Percentiles rank a stretch among this genome's conserved stretches.
These are phyloP conservation scores for Xylariomycetidae sp. DNA, from an alignment of 2,329 filamentous ascomycete species.

Conservation along the genomic window DNA sequence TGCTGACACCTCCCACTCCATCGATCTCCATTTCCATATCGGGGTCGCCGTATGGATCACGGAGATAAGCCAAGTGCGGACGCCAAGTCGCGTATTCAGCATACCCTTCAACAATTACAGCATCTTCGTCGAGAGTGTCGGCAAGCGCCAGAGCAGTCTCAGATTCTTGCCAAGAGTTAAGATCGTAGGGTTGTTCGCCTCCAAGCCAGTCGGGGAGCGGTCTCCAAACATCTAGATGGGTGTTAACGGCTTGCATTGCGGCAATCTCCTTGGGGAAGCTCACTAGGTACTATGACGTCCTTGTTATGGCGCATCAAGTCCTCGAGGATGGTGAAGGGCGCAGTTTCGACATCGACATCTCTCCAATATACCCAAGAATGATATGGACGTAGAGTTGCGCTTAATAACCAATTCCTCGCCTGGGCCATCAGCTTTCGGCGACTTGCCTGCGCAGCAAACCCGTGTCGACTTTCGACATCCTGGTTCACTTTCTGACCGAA, in stretches of 20 bases:
- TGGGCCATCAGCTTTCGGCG: slow-evolving; percentile 97
- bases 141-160: slow-evolving; percentile 92
- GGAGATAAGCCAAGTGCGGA: slow-evolving; percentile 91
- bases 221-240: slow-evolving; percentile 83
- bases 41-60: slow-evolving; percentile 93
- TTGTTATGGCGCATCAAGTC: slow-evolving; percentile 99
- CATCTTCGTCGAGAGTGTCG: slow-evolving; percentile 93
- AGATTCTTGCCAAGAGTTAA: slow-evolving; percentile 99
- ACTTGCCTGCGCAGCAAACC: slow-evolving; percentile 91
- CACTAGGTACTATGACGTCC: slow-evolving; percentile 97
- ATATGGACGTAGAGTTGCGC: slow-evolving; percentile 85
- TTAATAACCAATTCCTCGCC: slow-evolving; percentile 93
- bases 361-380: slow-evolving; percentile 99
- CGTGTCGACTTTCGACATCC: slow-evolving; percentile 95
- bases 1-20: slow-evolving; percentile 94
- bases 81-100: slow-evolving; percentile 98
- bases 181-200: slow-evolving; percentile 94
- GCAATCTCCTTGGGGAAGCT: no score
- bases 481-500: slow-evolving; percentile 98
- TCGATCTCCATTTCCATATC: slow-evolving; percentile 99
- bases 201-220: slow-evolving; percentile 98
- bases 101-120: slow-evolving; percentile 97
- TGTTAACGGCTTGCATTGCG: no score
- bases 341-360: slow-evolving; percentile 96
- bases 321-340: slow-evolving; percentile 92